These are phyloP conservation scores for Rehmannia glutinosa DNA, from an alignment of 257 asterid species.

Conservation along the genomic window DNA sequence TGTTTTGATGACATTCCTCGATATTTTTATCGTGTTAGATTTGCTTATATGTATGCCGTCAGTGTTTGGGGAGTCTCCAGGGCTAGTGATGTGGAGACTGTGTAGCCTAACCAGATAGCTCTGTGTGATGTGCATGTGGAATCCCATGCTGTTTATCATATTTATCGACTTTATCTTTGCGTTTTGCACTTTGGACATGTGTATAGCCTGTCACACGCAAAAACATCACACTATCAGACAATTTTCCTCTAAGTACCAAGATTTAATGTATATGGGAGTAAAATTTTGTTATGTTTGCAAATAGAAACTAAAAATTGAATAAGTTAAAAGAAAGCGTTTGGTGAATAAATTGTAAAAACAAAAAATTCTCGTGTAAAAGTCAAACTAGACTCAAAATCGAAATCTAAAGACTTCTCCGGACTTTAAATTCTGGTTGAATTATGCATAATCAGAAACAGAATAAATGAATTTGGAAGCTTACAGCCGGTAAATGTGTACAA, in stretches of 20 bases:
- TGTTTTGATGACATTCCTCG: conserved; percentile 37
- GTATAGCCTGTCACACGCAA: conserved; percentile 31
- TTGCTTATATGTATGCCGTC: conserved; percentile 61
- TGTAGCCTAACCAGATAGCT: conserved; percentile 33
- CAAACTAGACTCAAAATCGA: too few species aligned
- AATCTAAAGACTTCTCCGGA: too few species aligned
- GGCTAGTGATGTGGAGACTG: conserved; percentile 32
- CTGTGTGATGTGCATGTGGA: conserved; percentile 57
- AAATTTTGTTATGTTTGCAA: background rate
- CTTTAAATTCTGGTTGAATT: too few species aligned
- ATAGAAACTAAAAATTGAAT: background rate
- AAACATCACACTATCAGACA: too few species aligned
- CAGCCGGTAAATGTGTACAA: conserved; percentile 50
- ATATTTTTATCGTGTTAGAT: conserved; percentile 34
- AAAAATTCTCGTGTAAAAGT: too few species aligned
- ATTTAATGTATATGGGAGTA: too few species aligned
- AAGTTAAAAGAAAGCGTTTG: background rate
- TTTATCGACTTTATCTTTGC: conserved; percentile 42
- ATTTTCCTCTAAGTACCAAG: too few species aligned
- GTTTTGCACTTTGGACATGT: conserved; percentile 33
- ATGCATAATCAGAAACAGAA: too few species aligned
- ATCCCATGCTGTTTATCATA: conserved; percentile 60
- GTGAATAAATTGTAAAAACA: too few species aligned
- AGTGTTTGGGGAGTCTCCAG: conserved; percentile 51
- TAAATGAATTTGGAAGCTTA: conserved; percentile 11